These are phyloP conservation scores for Curvularia sp. DNA, from an alignment of 2,329 filamentous ascomycete genomes.

Conservation along the genomic window DNA sequence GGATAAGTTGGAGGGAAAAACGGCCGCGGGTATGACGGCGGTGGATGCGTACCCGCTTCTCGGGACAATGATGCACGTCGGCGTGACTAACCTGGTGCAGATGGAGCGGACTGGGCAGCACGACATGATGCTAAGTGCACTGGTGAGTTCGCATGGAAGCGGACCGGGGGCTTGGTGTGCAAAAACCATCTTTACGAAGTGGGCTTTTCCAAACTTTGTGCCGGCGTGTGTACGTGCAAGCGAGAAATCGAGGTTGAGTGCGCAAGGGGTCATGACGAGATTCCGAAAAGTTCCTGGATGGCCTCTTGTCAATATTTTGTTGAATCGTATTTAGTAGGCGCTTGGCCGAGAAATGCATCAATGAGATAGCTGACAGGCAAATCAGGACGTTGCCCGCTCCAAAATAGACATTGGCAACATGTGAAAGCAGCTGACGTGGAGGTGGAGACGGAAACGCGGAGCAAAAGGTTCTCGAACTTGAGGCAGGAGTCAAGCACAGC, in stretches of 20 bases:
- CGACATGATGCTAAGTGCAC: constrained; percentile 32
- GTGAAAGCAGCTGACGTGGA: constrained; percentile 30
- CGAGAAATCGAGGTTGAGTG: too few species aligned
- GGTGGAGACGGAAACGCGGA: constrained; percentile 24
- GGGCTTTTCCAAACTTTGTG: neutral
- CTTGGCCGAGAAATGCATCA: constrained; percentile 11
- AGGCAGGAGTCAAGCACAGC: constrained; percentile 14
- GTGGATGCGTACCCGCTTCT: constrained; percentile 32
- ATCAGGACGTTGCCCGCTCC: constrained; percentile 13
- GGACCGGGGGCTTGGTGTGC: constrained; percentile 12
- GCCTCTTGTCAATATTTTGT: constrained; percentile 6
- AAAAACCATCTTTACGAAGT: constrained; percentile 3
- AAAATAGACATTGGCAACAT: constrained; percentile 12
- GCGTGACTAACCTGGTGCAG: constrained; percentile 29
- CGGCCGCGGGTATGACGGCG: constrained; percentile 36
- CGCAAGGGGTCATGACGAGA: neutral
- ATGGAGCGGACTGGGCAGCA: constrained; percentile 47
- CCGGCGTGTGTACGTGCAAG: neutral
- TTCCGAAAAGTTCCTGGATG: neutral
- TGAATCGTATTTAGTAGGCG: constrained; percentile 10
- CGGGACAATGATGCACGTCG: constrained; percentile 26
- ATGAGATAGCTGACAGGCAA: constrained; percentile 9
- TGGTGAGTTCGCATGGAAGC: constrained; percentile 12
- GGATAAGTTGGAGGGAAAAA: constrained; percentile 17
- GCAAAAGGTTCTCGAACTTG: constrained; percentile 29